These are phyloP conservation scores for Penicillium mononematosum DNA, from an alignment of 495 filamentous ascomycete genomes.

Conservation along the genomic window DNA sequence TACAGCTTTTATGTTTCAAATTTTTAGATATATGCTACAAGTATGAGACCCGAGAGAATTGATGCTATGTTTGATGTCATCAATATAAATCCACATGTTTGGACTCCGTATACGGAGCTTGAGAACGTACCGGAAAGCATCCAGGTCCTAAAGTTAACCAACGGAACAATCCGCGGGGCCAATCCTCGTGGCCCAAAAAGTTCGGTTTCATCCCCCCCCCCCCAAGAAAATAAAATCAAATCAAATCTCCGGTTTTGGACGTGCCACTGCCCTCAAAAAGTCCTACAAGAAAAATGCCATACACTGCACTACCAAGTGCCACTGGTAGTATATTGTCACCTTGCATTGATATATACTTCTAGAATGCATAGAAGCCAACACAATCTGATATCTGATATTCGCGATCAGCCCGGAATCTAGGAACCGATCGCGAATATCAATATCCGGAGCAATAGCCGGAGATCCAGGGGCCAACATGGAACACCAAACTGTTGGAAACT, in stretches of 20 bases:
- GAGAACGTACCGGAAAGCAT: background rate
- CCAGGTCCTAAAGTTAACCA: background rate
- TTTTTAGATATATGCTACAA: background rate
- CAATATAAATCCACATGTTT: background rate
- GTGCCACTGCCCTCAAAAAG: background rate
- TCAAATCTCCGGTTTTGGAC: conserved; percentile 1
- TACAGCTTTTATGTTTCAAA: background rate
- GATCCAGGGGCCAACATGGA: background rate
- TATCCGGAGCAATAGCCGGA: background rate
- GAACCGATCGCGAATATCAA: conserved; percentile 6
- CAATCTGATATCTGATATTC: background rate
- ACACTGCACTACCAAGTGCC: background rate
- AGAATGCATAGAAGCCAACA: background rate
- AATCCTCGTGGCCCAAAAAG: conserved; percentile 1
- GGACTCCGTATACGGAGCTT: background rate
- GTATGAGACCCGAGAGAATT: background rate
- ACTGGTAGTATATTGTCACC: background rate
- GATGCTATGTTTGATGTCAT: background rate
- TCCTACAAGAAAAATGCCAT: background rate
- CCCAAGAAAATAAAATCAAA: too few species aligned
- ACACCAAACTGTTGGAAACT: background rate
- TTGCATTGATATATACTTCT: background rate
- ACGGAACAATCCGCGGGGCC: background rate
- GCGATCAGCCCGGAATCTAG: conserved; percentile 1
- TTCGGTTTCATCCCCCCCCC: background rate